Conservation (phyloP, 1,139 yeast species). For the Magnusiomyces fungicola region DNA sequence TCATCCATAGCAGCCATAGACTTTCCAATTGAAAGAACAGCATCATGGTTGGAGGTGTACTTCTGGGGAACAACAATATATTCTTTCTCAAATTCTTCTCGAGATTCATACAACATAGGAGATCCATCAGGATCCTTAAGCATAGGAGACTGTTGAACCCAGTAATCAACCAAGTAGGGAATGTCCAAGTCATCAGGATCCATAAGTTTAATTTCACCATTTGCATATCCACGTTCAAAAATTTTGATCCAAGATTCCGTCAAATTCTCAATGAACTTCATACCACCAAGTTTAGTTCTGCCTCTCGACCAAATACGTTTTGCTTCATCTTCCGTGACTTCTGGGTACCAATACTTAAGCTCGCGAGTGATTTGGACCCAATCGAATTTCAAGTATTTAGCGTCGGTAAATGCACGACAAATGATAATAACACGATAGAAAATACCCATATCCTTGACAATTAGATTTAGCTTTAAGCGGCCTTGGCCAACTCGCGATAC, state of each 20-base stretch:
- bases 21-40: constrained; percentile 13
- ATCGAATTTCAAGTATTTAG: constrained; percentile 40
- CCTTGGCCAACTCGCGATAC: neutral
- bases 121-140: constrained; percentile 30
- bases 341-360: constrained; percentile 26
- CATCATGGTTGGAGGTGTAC: constrained; percentile 18
- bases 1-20: constrained; percentile 30
- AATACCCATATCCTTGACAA: constrained; percentile 30
- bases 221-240: constrained; percentile 46
- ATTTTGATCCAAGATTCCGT: constrained; percentile 53
- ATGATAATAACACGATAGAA: constrained; percentile 56
- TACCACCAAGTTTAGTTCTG: constrained; percentile 49
- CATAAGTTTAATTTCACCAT: constrained; percentile 38
- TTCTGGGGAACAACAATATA: constrained; percentile 7
- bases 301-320: constrained; percentile 57
- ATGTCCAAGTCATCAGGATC: constrained; percentile 47
- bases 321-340: constrained; percentile 34
- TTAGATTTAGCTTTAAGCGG: neutral
- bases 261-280: constrained; percentile 46
- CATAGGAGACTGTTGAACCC: constrained; percentile 46
- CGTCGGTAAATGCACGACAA: constrained; percentile 46
- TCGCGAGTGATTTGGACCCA: constrained; percentile 49
- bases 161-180: constrained; percentile 44
- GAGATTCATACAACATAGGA: constrained; percentile 33
- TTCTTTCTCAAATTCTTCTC: constrained; percentile 5